Base-by-base conservation (phyloP, 2,329 filamentous ascomycete genomes). In the Phaeosphaeriaceae sp. region DNA sequence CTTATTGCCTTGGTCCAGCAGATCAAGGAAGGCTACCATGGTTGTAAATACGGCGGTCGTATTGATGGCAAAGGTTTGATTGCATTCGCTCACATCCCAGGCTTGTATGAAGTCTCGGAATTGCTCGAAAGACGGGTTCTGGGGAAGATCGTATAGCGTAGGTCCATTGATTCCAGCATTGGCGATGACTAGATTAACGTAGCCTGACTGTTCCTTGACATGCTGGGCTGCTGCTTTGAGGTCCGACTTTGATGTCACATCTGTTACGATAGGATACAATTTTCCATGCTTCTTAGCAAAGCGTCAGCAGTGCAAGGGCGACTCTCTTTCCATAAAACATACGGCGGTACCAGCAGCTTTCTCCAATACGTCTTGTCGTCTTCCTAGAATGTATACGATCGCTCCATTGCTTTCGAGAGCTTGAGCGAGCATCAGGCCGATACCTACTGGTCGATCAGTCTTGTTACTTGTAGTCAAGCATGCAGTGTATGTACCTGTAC, bases 1-100 rank as follows among this genome's bases (percentile, higher is more conserved):
- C n/a, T 56, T 51, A 60, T 79, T 79, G 6, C 78, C 75, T 4
- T 70, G 74, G 9, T 80, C 76, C 0, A 80, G 72, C n/a, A 80
- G 59, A 1, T 74, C 69, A 48, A 80, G 56, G 53, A 80, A 80
- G 0, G 78, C 76, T 0, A 78, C 53, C 1, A 75, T 67, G 0
- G 77, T 79, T 50, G 75, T 79, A 49, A 77, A 79, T 1, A 73
- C 63, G 1, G 74, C 78, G 1, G 72, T 76, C 5, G 74, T 66
- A 36, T 80, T 80, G 20, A 53, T 41, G 9, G 20, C 46, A n/a
- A 46, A 57, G 9, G 51, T 53, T 2, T 10, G 33, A 76, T 69
- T 25, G 41, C 77, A 63, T 41, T 76, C 61, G 1, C 74, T 69
- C 1, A 64, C 57, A 7, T 66, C 69, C 48, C 78, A 78, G 11